These are phyloP conservation scores for Neospora caninum DNA, from an alignment of 169 alveolate genomes.

Conservation along the genomic window DNA sequence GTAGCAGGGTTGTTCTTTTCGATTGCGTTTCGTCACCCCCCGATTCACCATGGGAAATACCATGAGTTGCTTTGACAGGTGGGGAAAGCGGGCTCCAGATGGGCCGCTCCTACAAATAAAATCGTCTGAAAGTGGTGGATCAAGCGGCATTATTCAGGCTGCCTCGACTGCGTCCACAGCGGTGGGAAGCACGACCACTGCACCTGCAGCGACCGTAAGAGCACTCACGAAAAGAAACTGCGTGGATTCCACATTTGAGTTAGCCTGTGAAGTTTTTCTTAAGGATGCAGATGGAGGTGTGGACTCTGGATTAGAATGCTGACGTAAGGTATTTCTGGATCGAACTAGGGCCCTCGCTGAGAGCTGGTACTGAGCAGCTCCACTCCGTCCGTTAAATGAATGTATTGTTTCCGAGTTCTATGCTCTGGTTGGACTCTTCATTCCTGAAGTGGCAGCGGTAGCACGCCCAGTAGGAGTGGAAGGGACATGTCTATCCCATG, in stretches of 20 bases:
- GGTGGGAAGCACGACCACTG: neutral
- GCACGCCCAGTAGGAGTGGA: neutral
- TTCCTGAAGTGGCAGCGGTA: neutral
- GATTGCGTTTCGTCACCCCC: too few species aligned
- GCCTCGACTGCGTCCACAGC: constrained; percentile 25
- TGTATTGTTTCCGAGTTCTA: neutral
- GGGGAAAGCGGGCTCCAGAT: constrained; percentile 64
- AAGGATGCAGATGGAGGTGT: neutral
- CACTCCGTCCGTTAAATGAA: too few species aligned
- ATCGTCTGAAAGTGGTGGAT: neutral
- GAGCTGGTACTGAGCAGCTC: too few species aligned
- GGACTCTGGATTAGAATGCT: too few species aligned
- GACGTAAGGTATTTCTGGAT: too few species aligned
- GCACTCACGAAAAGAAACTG: neutral
- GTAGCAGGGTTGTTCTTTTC: too few species aligned
- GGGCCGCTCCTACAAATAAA: constrained; percentile 43
- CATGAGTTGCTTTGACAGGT: constrained; percentile 60
- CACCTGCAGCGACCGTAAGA: neutral
- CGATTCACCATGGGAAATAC: constrained; percentile 47
- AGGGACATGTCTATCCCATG: neutral
- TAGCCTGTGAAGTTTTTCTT: neutral
- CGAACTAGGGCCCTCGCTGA: too few species aligned
- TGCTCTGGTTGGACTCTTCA: neutral
- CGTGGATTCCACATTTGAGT: neutral
- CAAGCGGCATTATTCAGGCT: neutral